phyloP scores from a whole-genome alignment of 2,329 filamentous ascomycete genomes.

The Aspergillus sp. region DNA sequence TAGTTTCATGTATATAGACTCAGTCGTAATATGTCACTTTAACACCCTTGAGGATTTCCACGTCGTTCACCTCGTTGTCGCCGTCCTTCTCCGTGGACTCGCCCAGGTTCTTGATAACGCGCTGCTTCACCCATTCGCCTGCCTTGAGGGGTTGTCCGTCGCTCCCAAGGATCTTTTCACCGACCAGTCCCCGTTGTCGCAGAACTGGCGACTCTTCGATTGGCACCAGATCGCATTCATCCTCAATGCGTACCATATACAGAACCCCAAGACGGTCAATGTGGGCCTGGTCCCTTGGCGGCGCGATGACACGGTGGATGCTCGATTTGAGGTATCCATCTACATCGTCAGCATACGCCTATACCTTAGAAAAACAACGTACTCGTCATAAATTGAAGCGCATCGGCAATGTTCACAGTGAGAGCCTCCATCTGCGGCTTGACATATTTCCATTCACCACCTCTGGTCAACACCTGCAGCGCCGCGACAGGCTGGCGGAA shows the following conservation, averaged over 20 bases:
- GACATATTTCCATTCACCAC: background rate
- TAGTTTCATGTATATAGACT: too few relatives aligned
- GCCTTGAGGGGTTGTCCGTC: background rate
- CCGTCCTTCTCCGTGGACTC: background rate
- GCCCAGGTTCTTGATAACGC: constrained; percentile 1
- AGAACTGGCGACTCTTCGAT: constrained; percentile 1
- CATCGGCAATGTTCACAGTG: constrained; percentile 32
- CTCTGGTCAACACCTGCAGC: background rate
- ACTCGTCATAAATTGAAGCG: constrained; percentile 1
- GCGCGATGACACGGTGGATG: background rate
- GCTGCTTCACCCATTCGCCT: constrained; percentile 4
- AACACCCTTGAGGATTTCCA: too few relatives aligned
- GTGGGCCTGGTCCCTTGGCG: background rate
- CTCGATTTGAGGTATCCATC: constrained; percentile 5
- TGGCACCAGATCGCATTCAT: background rate
- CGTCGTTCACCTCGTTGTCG: too few relatives aligned
- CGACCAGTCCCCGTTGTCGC: background rate
- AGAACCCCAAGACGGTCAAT: background rate
- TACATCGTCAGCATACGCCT: background rate
- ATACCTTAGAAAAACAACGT: background rate
- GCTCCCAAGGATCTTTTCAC: background rate
- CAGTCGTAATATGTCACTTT: too few relatives aligned
- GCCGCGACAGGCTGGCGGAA: background rate
- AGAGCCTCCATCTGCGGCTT: background rate
- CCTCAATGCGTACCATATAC: background rate